A percentile compares a stretch with the other conserved stretches of the same genome.
Conservation (phyloP, 2,329 filamentous ascomycete genomes). For the Fusarium bactridioides region DNA sequence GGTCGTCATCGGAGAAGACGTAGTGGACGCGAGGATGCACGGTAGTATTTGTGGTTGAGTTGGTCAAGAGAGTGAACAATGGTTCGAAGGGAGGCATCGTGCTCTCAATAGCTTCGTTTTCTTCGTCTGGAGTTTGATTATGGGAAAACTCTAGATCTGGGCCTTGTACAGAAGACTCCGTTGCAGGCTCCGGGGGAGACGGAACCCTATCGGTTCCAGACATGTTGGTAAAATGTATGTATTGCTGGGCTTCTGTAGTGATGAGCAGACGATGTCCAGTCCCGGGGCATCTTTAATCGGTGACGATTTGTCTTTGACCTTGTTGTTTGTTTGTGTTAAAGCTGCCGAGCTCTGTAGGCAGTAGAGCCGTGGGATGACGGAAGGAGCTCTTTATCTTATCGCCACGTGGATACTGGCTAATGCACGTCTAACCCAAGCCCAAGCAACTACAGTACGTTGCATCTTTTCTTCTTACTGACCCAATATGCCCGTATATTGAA, state of each 20-base stretch:
- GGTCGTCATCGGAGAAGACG: conserved; percentile 91
- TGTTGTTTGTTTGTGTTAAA: conserved; percentile 4
- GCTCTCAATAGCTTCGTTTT: conserved; percentile 16
- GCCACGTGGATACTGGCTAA: conserved; percentile 36
- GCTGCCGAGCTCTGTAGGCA: conserved; percentile 7
- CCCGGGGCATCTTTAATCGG: conserved; percentile 33
- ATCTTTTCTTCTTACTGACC: neutral
- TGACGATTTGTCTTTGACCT: neutral
- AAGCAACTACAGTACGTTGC: neutral
- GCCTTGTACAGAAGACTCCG: conserved; percentile 17
- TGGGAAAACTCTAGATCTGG: conserved; percentile 23
- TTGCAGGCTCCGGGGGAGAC: conserved; percentile 29
- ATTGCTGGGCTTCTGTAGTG: conserved; percentile 7
- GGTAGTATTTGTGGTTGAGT: conserved; percentile 74
- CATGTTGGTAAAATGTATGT: conserved; percentile 26
- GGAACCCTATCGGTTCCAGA: conserved; percentile 37
- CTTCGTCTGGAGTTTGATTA: conserved; percentile 14
- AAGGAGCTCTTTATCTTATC: conserved; percentile 44
- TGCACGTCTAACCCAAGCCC: neutral
- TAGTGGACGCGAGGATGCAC: conserved; percentile 90
- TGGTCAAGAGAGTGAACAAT: conserved; percentile 86
- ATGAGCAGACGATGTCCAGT: conserved; percentile 23
- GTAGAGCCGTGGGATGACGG: conserved; percentile 33
- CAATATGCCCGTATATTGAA: neutral
- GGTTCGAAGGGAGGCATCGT: conserved; percentile 68